Evolutionary conservation across 2,329 filamentous ascomycete genomes (phyloP), one percentile per base, ranked within the genome.

Genomic region (Cyanodermella asteris): DNA sequence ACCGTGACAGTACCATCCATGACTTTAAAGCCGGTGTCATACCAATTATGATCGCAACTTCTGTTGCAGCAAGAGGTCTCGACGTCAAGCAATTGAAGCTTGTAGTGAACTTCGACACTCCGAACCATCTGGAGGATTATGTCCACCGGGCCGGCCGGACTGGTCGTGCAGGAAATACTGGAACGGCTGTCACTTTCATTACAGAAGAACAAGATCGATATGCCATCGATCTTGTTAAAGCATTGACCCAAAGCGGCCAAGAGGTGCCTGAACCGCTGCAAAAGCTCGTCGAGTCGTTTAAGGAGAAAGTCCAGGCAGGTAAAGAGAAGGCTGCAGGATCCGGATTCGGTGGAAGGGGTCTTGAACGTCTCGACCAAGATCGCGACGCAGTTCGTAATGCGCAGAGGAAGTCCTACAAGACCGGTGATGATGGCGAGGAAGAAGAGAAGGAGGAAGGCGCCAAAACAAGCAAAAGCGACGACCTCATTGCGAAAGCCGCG

Each of bases 41-140:
- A 23, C 82, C 82, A 0, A 74, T 97, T 28, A 59, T 97, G 42
- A 74, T 94, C 41, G 87, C 87, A 7, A 97, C 87, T 0, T 93
- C 84, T 7, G 80, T 97, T 30, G 87, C 87, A 19, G 87, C 87
- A 25, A 76, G 87, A 47, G 87, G 87, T 31, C 58, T 97, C 20
- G 87, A 97, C 45, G 84, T 97, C 22, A 91, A 93, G 50, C 80
- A 91, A 45, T 60, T 97, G 17, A 93, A 90, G 47, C 62, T 94
- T 16, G 87, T 97, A 6, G 72, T 97, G 51, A 94, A 94, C 50
- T 93, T 80, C 44, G 82, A 93, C 42, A 77, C 74, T 1, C 84
- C 82, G 1, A 91, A 91, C 40, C 82, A 94, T 50, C 51, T 91
- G 32, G 87, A 97, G 50, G 87, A 94, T 43, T 94, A 94, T 41